These are phyloP conservation scores for Lichtheimia ornata DNA, from an alignment of 371 early-diverging fungal genomes.

Conservation along the genomic window DNA sequence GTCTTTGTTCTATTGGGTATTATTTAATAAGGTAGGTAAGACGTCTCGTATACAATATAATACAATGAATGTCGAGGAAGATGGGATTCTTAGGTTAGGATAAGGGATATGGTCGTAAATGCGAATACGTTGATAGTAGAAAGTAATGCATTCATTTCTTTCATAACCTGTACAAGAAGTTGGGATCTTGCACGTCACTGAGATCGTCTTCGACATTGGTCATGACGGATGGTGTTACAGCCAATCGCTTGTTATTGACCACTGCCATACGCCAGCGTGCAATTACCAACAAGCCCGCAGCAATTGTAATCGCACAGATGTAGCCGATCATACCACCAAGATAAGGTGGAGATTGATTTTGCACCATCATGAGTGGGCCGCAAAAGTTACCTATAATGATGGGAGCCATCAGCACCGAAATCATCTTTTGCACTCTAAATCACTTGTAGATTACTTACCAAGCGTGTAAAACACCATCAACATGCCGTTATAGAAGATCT, in stretches of 20 bases:
- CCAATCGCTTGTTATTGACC: slow-evolving; percentile 21
- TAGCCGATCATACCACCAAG: slow-evolving; percentile 20
- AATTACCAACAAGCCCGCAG: slow-evolving; percentile 12
- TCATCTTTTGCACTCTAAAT: too few relatives aligned
- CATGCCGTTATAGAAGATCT: slow-evolving; percentile 30
- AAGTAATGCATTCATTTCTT: neutral
- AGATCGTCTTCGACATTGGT: slow-evolving; percentile 32
- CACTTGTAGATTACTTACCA: slow-evolving; percentile 7
- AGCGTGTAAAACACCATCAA: slow-evolving; percentile 28
- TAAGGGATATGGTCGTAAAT: neutral
- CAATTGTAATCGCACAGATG: slow-evolving; percentile 12
- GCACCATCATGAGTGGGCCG: slow-evolving; percentile 27
- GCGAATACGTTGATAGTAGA: neutral
- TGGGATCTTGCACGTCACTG: slow-evolving; percentile 33
- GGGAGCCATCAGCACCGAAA: neutral
- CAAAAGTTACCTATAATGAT: slow-evolving; percentile 21
- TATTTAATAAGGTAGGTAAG: too few relatives aligned
- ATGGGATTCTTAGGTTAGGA: neutral
- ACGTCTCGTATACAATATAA: neutral
- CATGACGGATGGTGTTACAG: slow-evolving; percentile 8
- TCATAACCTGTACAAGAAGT: slow-evolving; percentile 34
- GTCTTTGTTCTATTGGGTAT: too few relatives aligned
- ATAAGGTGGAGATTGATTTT: slow-evolving; percentile 14
- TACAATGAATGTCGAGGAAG: slow-evolving; percentile 2
- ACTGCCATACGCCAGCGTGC: slow-evolving; percentile 27